phyloP scores from a whole-genome alignment of 2,329 filamentous ascomycete species.

The Penicillium sp. region DNA sequence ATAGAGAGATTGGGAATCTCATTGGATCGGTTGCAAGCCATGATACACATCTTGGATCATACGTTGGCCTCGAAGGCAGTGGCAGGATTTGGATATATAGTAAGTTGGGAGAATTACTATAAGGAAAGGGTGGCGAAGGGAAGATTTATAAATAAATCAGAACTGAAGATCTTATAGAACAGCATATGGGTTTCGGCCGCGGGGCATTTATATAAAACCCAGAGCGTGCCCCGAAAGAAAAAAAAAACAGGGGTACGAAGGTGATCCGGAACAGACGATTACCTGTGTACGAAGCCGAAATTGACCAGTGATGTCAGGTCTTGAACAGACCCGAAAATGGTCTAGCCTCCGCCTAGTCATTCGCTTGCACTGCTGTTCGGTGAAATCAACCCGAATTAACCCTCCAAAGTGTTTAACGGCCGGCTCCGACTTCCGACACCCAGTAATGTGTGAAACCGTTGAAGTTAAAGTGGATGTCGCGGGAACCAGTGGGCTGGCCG shows the following conservation, averaged over 20 bases:
- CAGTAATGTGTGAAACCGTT: constrained; percentile 16
- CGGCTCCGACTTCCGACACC: too few relatives aligned
- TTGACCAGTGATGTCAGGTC: constrained; percentile 21
- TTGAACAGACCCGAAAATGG: not conserved
- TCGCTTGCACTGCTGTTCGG: constrained; percentile 10
- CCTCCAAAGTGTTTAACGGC: constrained; percentile 16
- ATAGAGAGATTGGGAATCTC: constrained; percentile 18
- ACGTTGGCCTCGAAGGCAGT: constrained; percentile 3
- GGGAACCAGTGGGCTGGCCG: constrained; percentile 4
- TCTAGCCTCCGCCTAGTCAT: not conserved
- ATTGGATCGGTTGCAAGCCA: constrained; percentile 23
- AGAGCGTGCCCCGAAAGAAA: constrained; percentile 4
- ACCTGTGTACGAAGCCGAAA: constrained; percentile 14
- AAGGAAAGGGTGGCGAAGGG: not conserved
- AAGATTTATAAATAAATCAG: constrained; percentile 4
- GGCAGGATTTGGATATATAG: not conserved
- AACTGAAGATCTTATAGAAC: constrained; percentile 12
- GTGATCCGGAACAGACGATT: constrained; percentile 13
- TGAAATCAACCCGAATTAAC: constrained; percentile 22
- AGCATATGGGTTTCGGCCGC: constrained; percentile 12
- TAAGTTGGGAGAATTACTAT: not conserved
- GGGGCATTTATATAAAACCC: constrained; percentile 16
- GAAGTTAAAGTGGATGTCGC: constrained; percentile 5
- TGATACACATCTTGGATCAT: constrained; percentile 15
- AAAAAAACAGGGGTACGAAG: constrained; percentile 10